Evolutionary conservation across 225 moss, liverwort and hornwort species (phyloP), one percentile per base, ranked within the genome.

Genomic region (Bryum argenteum): DNA sequence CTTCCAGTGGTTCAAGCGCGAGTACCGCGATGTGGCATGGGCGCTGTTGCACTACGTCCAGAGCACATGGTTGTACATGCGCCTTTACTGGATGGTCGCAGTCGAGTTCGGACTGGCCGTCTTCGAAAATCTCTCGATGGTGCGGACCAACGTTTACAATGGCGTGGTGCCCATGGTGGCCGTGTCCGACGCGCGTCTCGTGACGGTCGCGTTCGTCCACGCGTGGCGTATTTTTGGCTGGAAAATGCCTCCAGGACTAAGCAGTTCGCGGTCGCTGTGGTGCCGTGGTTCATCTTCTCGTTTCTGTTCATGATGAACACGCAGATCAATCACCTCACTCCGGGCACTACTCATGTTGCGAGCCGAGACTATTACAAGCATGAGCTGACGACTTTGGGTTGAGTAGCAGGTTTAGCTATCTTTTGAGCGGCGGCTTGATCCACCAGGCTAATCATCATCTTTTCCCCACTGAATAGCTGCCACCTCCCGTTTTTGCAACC

Each of bases 361-460:
- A 80, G 83, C 63, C 11, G 75, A n/a, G 86, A 86, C 23, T 86
- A 83, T 83, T 86, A 86, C 80, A 86, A 83, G 72, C 86, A 86
- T 54, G 83, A 86, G 61, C 83, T 86, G 51, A 75, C 83, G 72
- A 86, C 56, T 86, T 86, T 13, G 86, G 86, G 6, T 77, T 86
- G 14, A 80, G 74, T 18, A 86, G 83, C 75, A 83, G 78, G 75
- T 75, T 86, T 26, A 83, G 86, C 62, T 80, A 83, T 38, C 1
- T 86, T 13, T 80, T 86, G 16, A 86, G 86, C 60, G 86, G 86
- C 8, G 86, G 86, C 0, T 58, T 86, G 56, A 86, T 83, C 72
- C 83, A 83, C 22, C 86, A 86, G 24, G 80, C 83, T 9, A 20
- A 80, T 39, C 86, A 86, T 26, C 86, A 86, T 3, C n/a, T 86